Percentiles rank a stretch among this genome's conserved stretches.
Conservation (phyloP, 225 moss, liverwort and hornwort species). For the Sphagnum contortum region DNA sequence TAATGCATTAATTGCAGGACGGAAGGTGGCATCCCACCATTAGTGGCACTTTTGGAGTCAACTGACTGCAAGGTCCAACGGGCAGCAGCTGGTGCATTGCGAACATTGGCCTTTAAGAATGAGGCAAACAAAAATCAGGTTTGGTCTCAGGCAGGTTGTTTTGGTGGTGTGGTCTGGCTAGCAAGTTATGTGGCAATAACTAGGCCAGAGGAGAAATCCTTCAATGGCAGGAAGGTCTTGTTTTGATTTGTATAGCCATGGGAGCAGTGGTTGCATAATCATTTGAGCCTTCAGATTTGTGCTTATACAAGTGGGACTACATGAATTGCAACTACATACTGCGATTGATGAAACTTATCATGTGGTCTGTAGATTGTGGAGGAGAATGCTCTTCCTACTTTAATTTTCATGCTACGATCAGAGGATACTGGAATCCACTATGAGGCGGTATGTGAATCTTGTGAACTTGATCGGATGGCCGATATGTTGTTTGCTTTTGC, state of each 20-base stretch:
- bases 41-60: conserved; percentile 88
- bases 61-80: conserved; percentile 93
- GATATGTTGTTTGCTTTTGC: no score
- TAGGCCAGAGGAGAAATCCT: no score
- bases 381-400: conserved; percentile 88
- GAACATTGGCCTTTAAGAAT: conserved; percentile 95
- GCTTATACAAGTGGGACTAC: no score
- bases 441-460: conserved; percentile 62
- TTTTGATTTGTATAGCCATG: no score
- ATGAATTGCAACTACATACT: neutral
- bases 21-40: conserved; percentile 92
- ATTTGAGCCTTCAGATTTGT: no score
- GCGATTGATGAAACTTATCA: neutral
- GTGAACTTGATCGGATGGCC: no score
- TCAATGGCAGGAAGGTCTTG: no score
- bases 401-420: conserved; percentile 94
- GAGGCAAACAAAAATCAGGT: conserved; percentile 99
- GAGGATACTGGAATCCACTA: conserved; percentile 97
- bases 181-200: no score
- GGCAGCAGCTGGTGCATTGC: conserved; percentile 91
- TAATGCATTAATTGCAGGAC: conserved; percentile 31
- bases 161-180: no score
- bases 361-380: conserved; percentile 74
- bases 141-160: neutral
- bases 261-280: no score